A percentile compares a stretch with the other conserved stretches of the same genome.
These are phyloP conservation scores for Ogataea corticis DNA, from an alignment of 805 yeast species.

Conservation along the genomic window DNA sequence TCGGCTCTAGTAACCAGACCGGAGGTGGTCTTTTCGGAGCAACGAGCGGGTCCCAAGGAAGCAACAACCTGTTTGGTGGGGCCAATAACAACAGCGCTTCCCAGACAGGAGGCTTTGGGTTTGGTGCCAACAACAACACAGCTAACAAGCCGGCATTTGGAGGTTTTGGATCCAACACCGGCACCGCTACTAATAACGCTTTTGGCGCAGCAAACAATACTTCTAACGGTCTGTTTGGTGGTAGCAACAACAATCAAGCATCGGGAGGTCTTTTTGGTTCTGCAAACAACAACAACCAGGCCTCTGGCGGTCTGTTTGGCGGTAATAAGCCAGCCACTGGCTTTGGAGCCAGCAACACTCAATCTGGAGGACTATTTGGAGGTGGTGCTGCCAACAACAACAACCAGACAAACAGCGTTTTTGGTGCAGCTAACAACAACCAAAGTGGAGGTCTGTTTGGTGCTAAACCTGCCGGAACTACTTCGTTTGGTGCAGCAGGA, in stretches of 20 bases:
- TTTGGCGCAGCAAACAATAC: constrained; percentile 10
- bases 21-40: constrained; percentile 20
- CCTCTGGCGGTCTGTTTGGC: constrained; percentile 33
- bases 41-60: constrained; percentile 29
- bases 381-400: constrained; percentile 21
- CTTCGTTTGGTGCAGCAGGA: constrained; percentile 15
- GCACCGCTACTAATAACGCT: constrained; percentile 12
- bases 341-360: constrained; percentile 13
- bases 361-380: constrained; percentile 36
- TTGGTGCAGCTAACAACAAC: constrained; percentile 3
- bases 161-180: constrained; percentile 31
- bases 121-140: constrained; percentile 19
- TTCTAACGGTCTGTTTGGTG: constrained; percentile 18
- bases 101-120: constrained; percentile 12
- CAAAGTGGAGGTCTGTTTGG: constrained; percentile 32
- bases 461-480: constrained; percentile 23
- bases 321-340: constrained; percentile 21
- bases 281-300: constrained; percentile 4
- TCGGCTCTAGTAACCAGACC: constrained; percentile 38
- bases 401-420: constrained; percentile 18
- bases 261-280: constrained; percentile 29
- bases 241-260: constrained; percentile 12
- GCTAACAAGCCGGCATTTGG: constrained; percentile 25
- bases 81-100: background rate
- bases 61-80: constrained; percentile 29